Base-by-base conservation (phyloP, 306 rosid species). In the Dalbergia cochinchinensis region DNA sequence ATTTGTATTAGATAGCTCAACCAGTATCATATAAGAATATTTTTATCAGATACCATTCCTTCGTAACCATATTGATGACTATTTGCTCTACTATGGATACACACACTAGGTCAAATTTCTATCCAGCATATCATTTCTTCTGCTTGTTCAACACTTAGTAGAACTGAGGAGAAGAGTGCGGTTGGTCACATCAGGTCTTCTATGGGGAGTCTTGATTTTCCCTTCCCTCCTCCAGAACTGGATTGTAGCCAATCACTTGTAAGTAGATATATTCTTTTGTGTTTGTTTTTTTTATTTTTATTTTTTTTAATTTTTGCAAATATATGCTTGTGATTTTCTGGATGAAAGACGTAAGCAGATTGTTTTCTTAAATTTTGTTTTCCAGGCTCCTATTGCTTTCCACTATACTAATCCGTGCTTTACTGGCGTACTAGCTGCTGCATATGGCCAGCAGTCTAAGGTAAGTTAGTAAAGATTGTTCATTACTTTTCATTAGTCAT, bases 331-430 rank as follows among this genome's bases (percentile, higher is more conserved):
- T 58, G 80, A 61, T 66, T 80, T 39, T 51, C 42, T 48, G 51
- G 64, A 79, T 71, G 42, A 61, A 77, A 65, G 57, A 58, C 70
- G 58, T 76, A 62, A 77, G 47, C 53, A 78, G 65, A 71, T 76
- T 58, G 51, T 41, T 60, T 69, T 74, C 78, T 62, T 68, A 58
- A 41, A 57, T 69, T 72, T 78, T 71, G 19, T 37, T 64, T 83
- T 87, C 78, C 88, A 90, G 96, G 89, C 84, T 86, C 87, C 76
- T 65, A 34, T 81, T 76, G 86, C 92, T 15, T 79, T 83, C 81
- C 85, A 76, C 64, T 73, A 68, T 75, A 82, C 85, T 19, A 85
- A 87, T 8, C 91, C 88, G 66, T 80, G 76, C 81, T 85, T 78
- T 48, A 83, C 77, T 37, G 67, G 83, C 39, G 76, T 86, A 68